A percentile compares a stretch with the other conserved stretches of the same genome.
Conservation (phyloP, 495 filamentous ascomycete species). For the Immersiella caudata region DNA sequence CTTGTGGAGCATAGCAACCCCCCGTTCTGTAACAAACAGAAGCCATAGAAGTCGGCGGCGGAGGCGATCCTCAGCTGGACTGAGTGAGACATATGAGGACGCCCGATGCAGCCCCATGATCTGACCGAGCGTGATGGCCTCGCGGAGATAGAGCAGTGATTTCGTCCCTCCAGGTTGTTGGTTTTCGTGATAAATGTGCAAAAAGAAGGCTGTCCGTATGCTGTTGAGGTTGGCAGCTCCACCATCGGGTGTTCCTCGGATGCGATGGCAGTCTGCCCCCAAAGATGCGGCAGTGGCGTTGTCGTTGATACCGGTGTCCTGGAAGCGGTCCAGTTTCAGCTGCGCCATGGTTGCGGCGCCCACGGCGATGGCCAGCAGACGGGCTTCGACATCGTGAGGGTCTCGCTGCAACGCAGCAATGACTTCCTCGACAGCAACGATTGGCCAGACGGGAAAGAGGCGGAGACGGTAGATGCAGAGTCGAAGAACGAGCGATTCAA, state of each 20-base stretch:
- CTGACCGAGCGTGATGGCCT: constrained; percentile 50
- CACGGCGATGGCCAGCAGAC: constrained; percentile 46
- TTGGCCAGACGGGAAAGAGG: constrained; percentile 55
- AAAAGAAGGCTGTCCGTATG: constrained; percentile 47
- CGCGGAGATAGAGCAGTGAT: constrained; percentile 47
- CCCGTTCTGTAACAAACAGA: constrained; percentile 52
- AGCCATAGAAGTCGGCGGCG: constrained; percentile 49
- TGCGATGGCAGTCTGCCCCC: constrained; percentile 31
- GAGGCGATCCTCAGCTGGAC: constrained; percentile 39
- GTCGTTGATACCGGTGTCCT: constrained; percentile 31
- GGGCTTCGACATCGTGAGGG: constrained; percentile 40
- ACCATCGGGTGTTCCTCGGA: constrained; percentile 17
- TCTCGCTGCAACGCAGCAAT: constrained; percentile 41
- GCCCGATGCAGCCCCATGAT: constrained; percentile 48
- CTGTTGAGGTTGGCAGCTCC: constrained; percentile 32
- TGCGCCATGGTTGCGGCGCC: constrained; percentile 52
- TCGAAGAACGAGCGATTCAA: constrained; percentile 33
- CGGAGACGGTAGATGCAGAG: constrained; percentile 48
- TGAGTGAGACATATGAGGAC: constrained; percentile 37
- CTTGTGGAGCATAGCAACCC: constrained; percentile 50
- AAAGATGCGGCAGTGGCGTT: constrained; percentile 30
- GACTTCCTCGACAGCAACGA: constrained; percentile 47
- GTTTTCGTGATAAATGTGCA: constrained; percentile 53
- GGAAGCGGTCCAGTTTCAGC: constrained; percentile 41
- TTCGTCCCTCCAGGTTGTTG: constrained; percentile 43